Percentiles rank a stretch among this genome's conserved stretches.
phyloP scores from a whole-genome alignment of 805 yeast genomes.

The Ogataea pini region DNA sequence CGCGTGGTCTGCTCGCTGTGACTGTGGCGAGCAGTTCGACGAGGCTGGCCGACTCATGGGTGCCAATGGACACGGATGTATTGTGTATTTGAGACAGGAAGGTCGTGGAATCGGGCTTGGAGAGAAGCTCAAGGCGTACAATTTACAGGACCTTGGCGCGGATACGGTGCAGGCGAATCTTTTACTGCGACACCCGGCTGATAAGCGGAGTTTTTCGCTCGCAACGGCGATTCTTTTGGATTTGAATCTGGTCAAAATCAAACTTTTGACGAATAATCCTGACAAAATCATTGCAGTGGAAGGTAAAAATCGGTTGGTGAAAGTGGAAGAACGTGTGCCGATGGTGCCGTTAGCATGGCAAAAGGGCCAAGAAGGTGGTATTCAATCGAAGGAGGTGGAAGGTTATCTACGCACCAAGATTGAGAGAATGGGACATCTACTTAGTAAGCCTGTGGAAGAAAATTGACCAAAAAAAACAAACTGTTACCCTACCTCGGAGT shows the following conservation, averaged over 20 bases:
- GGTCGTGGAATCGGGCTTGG: conserved; percentile 99
- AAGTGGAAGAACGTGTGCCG: conserved; percentile 87
- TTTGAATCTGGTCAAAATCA: conserved; percentile 69
- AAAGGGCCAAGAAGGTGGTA: conserved; percentile 52
- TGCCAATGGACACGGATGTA: conserved; percentile 82
- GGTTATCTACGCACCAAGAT: conserved; percentile 92
- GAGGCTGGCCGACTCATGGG: conserved; percentile 97
- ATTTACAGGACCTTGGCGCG: conserved; percentile 95
- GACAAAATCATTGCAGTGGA: conserved; percentile 95
- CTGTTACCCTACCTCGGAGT: not conserved
- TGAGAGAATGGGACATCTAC: conserved; percentile 95
- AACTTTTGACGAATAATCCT: conserved; percentile 90
- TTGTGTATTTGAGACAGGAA: conserved; percentile 94
- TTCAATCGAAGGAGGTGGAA: conserved; percentile 82
- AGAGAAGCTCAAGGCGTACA: conserved; percentile 94
- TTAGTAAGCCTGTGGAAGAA: conserved; percentile 43
- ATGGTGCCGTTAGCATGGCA: conserved; percentile 97
- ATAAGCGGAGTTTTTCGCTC: conserved; percentile 88
- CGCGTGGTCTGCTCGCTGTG: conserved; percentile 99
- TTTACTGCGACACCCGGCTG: conserved; percentile 93
- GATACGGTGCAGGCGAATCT: conserved; percentile 97
- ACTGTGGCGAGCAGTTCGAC: conserved; percentile 98
- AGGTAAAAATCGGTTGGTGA: conserved; percentile 72
- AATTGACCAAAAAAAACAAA: not conserved
- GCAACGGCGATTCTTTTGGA: conserved; percentile 93